Base-by-base conservation (phyloP, 1,284 basidiomycete species). In the Somion occarium region DNA sequence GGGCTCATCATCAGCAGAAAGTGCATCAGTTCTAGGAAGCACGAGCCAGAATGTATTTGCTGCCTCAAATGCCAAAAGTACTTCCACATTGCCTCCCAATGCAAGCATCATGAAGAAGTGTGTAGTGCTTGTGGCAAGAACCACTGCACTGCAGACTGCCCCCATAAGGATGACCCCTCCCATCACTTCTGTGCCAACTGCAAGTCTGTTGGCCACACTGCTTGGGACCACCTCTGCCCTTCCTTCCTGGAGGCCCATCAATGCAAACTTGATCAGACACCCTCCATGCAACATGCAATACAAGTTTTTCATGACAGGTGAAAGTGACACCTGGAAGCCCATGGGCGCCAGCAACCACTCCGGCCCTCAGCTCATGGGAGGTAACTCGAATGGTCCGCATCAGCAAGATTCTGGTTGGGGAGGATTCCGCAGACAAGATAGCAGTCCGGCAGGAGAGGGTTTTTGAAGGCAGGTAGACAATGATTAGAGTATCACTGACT, bases 1-100 rank as follows among this genome's bases (percentile, higher is more conserved):
- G 39, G 41, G 9, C 7, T 49, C 3, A 18, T 49, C 15, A 49
- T 49, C 22, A 38, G 19, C 20, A 39, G 39, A 4, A 42, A 30
- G 24, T 5, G 13, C 15, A 26, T 49, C 9, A 20, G 19, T 9
- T 38, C 22, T 5, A 3, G 18, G 4, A 49, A 49, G 26, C 23
- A 11, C 22, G 26, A 23, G 11, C 15, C 9, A 9, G 48, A 49
- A 5, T 24, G 38, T n/a, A 23, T 9, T 5, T 9, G 41, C 3
- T 49, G 48, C 39, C 11, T 43, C 9, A 42, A 26, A 7, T 49
- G 48, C 20, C 39, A 49, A 15, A 15, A 26, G 39, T 43, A 43
- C 23, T 38, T 38, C 3, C 48, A 49, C 20, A 3, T 27, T 38
- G 25, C 27, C 3, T 3, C 38, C 3, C 3, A 13, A 3, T 49